A percentile compares a stretch with the other conserved stretches of the same genome.
These are phyloP conservation scores for Fusarium lateritium DNA, from an alignment of 2,329 filamentous ascomycete species.

Conservation along the genomic window DNA sequence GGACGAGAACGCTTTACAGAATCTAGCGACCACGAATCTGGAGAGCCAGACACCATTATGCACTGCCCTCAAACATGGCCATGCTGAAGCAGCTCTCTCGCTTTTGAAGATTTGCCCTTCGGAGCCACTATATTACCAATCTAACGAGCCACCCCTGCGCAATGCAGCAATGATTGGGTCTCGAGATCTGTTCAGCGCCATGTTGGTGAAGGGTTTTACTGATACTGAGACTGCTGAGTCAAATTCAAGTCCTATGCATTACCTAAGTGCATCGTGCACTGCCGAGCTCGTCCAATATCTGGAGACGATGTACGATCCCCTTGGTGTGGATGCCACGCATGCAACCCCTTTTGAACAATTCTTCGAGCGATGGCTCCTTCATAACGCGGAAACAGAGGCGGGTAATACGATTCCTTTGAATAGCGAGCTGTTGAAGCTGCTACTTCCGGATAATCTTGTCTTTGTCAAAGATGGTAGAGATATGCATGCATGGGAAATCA, in stretches of 20 bases:
- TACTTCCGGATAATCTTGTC: not conserved
- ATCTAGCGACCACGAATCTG: accelerated
- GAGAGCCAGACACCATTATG: not conserved
- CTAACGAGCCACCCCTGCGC: not conserved
- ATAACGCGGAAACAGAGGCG: accelerated
- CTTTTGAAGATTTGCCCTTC: not conserved
- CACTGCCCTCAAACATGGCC: not conserved
- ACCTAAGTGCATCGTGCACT: not conserved
- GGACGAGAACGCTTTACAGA: not conserved
- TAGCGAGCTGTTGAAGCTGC: not conserved
- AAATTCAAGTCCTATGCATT: not conserved
- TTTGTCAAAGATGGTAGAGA: not conserved
- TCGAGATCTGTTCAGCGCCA: not conserved
- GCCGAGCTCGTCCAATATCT: not conserved
- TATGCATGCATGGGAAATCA: not conserved
- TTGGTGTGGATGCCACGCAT: not conserved
- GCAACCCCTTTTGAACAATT: not conserved
- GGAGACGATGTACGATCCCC: not conserved
- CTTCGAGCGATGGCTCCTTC: not conserved
- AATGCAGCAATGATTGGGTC: not conserved
- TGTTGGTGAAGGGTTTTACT: not conserved
- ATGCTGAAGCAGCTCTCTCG: not conserved
- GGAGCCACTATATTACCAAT: not conserved
- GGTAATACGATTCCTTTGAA: not conserved
- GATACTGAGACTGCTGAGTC: accelerated